A percentile compares a stretch with the other conserved stretches of the same genome.
Evolutionary conservation across 441 rosid genomes (phyloP).

Genomic region (Jatropha multifida): DNA sequence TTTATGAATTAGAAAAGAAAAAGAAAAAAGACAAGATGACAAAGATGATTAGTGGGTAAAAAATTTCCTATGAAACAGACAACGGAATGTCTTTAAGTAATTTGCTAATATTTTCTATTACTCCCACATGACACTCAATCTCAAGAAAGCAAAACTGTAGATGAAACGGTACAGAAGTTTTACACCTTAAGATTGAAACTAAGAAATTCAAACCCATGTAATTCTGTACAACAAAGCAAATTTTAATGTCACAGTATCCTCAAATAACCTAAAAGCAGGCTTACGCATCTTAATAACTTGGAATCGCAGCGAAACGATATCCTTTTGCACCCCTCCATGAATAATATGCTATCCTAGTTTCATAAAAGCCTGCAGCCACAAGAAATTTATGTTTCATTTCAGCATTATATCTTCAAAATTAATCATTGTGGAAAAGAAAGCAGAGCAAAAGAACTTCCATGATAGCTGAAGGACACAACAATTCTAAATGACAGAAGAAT

Average conservation of each 20-base stretch:
- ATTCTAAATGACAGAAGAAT: background rate
- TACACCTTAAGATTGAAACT: background rate
- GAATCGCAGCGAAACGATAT: slow-evolving; percentile 68
- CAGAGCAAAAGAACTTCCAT: background rate
- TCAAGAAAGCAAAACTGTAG: background rate
- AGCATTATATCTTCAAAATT: background rate
- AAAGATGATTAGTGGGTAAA: too few species aligned
- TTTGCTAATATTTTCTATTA: too few species aligned
- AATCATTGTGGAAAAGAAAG: background rate
- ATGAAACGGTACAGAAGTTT: background rate
- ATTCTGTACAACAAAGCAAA: background rate
- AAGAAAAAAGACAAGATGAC: too few species aligned
- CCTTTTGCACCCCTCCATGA: slow-evolving; percentile 85
- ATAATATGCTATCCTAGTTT: slow-evolving; percentile 84
- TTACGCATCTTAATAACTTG: slow-evolving; percentile 37
- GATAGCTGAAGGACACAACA: background rate
- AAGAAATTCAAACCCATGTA: background rate
- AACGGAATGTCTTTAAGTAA: too few species aligned
- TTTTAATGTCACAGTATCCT: background rate
- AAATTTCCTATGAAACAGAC: too few species aligned
- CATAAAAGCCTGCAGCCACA: slow-evolving; percentile 65
- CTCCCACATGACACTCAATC: background rate
- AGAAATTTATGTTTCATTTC: background rate
- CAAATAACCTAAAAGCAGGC: background rate
- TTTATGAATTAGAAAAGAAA: too few species aligned